Evolutionary conservation across 192 early-diverging fungal genomes (phyloP), one percentile per base, ranked within the genome.

Genomic region (Haplosporangium gracile): DNA sequence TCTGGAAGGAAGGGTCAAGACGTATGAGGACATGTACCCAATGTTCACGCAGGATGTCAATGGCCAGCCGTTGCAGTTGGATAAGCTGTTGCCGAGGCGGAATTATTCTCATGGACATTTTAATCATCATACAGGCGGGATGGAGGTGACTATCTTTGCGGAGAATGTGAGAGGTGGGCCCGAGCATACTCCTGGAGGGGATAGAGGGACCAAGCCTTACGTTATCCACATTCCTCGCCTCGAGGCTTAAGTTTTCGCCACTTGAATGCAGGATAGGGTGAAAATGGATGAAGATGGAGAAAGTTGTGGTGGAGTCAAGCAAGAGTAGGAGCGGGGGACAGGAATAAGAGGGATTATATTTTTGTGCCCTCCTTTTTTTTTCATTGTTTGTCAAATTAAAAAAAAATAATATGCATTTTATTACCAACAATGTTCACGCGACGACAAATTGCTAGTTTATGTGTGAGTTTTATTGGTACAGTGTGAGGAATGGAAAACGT

Each of bases 21-120:
- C 90, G 3, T 79, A 76, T 55, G 91, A 92, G 72, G 89, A 91
- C 70, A 90, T 92, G 89, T 74, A 91, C 69, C 80, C 81, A 1
- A 81, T 83, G 60, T 92, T 92, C 72, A 78, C 72, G 4, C 77
- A 71, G 18, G 91, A 92, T 74, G 89, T 92, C 26, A 84, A 92
- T 70, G 89, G 85, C 0, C 80, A 70, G 29, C 47, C 84, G 18
- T 34, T 82, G 26, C 74, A 81, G 69, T 69, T 74, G 47, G 83
- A 87, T 49, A 89, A 90, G 77, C 71, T 90, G 47, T 24, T 91
- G 55, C 70, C 78, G 0, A 39, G 89, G 16, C 82, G 90, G 20
- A 90, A 89, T 65, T 89, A 80, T 72, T 81, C 72, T 4, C 80
- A 82, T 36, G 87, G 84, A 9, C 24, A 76, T 29, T 86, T 40